Base-by-base conservation (phyloP, 495 filamentous ascomycete species). In the Darksidea phi region DNA sequence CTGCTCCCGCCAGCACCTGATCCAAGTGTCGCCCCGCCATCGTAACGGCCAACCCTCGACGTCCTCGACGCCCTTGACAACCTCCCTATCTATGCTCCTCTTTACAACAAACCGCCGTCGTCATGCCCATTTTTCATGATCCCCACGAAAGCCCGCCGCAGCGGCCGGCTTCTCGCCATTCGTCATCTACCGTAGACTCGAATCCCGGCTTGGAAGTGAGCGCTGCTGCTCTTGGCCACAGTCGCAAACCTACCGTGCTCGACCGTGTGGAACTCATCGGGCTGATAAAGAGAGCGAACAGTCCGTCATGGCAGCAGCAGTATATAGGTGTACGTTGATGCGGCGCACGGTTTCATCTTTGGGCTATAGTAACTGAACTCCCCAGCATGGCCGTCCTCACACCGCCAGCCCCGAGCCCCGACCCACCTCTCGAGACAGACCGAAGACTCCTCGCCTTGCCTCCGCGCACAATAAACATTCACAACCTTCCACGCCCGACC, bases 281-380 rank as follows among this genome's bases (percentile, higher is more conserved):
- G 73, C 80, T 87, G 61, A 80, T 96, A 63, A 97, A 97, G 76
- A 82, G 80, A 73, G 83, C 84, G 37, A 85, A 92, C 72, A 88
- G 82, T 56, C 87, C 88, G 48, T 85, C 85, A 17, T 95, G 91
- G 90, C 52, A 23, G 45, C 52, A 63, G 32, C n/a, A n/a, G n/a
- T n/a, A 32, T 32, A 32, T 32, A 18, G 13, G 13, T 6, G 47
- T 23, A n/a, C 17, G 23, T 21, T 26, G 17, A 49, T 23, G 13
- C n/a, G 53, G 41, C 6, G 10, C 23, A 25, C 34, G 48, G 42
- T 17, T 4, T 25, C 32, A 41, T 8, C n/a, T 47, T 32, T 24
- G 20, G 25, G 13, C 4, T 12, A 12, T n/a, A 26, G 54, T 67
- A 41, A 67, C 54, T 36, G 15, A 28, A 7, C 26, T 34, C 15